A percentile compares a stretch with the other conserved stretches of the same genome.
phyloP scores from a whole-genome alignment of 1,139 yeast genomes.

The Scheffersomyces parashehatae region DNA sequence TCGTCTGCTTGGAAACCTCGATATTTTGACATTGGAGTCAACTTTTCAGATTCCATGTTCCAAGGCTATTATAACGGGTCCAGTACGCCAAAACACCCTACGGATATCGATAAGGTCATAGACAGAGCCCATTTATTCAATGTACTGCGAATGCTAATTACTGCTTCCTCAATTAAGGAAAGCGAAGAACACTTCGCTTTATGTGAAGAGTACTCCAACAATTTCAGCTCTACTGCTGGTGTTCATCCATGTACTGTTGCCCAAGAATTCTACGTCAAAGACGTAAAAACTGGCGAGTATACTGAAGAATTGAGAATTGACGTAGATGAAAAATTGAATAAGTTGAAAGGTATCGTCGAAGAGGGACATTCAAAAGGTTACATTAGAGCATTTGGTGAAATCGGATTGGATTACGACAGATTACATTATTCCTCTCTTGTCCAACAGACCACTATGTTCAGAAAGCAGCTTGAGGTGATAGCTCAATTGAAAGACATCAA shows the following conservation, averaged over 20 bases:
- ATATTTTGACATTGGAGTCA: conserved; percentile 65
- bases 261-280: conserved; percentile 45
- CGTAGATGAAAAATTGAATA: conserved; percentile 39
- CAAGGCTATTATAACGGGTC: conserved; percentile 76
- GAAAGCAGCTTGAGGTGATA: conserved; percentile 67
- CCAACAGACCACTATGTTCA: conserved; percentile 68
- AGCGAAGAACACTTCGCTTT: conserved; percentile 46
- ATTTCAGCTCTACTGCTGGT: conserved; percentile 74
- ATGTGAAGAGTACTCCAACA: conserved; percentile 30
- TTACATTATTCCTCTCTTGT: conserved; percentile 70
- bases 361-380: conserved; percentile 51
- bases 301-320: conserved; percentile 26
- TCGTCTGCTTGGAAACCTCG: conserved; percentile 38
- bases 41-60: conserved; percentile 88
- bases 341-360: conserved; percentile 50
- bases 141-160: conserved; percentile 71
- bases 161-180: conserved; percentile 78
- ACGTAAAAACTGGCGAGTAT: conserved; percentile 16
- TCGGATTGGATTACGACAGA: conserved; percentile 92
- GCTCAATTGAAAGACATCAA: conserved; percentile 45
- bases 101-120: conserved; percentile 66
- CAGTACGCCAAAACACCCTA: conserved; percentile 52
- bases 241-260: conserved; percentile 91
- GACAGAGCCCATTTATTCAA: conserved; percentile 64
- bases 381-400: conserved; percentile 85